These are phyloP conservation scores for Gossypium longicalyx DNA, from an alignment of 345 rosid species.

Conservation along the genomic window DNA sequence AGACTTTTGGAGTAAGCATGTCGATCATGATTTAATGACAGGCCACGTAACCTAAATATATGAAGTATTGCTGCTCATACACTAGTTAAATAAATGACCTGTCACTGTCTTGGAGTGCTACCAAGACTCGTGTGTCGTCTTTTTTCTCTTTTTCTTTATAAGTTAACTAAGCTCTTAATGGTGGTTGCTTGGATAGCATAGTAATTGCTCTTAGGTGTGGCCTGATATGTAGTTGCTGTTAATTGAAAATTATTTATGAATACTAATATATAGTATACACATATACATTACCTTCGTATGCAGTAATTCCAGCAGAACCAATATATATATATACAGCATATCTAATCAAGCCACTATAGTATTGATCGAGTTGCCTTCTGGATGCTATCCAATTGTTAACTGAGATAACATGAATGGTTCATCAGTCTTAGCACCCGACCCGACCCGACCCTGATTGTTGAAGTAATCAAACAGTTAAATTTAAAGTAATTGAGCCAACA, in stretches of 20 bases:
- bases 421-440: no score
- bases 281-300: not conserved
- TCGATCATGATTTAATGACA: not conserved
- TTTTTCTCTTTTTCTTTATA: not conserved
- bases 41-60: not conserved
- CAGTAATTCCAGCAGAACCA: not conserved
- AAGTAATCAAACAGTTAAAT: no score
- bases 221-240: not conserved
- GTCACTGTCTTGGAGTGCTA: not conserved
- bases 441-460: no score
- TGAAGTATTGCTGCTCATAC: not conserved
- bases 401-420: no score
- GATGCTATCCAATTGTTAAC: no score
- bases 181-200: not conserved
- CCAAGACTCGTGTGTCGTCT: not conserved
- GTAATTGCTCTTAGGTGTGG: not conserved
- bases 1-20: not conserved
- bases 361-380: not conserved
- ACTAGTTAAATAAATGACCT: slow-evolving; percentile 28
- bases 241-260: not conserved
- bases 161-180: not conserved
- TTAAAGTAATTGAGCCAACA: no score
- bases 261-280: not conserved
- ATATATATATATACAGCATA: not conserved
- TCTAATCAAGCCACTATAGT: not conserved